These are phyloP conservation scores for Camellia sinensis DNA, from an alignment of 148 eudicot genomes.

Conservation along the genomic window DNA sequence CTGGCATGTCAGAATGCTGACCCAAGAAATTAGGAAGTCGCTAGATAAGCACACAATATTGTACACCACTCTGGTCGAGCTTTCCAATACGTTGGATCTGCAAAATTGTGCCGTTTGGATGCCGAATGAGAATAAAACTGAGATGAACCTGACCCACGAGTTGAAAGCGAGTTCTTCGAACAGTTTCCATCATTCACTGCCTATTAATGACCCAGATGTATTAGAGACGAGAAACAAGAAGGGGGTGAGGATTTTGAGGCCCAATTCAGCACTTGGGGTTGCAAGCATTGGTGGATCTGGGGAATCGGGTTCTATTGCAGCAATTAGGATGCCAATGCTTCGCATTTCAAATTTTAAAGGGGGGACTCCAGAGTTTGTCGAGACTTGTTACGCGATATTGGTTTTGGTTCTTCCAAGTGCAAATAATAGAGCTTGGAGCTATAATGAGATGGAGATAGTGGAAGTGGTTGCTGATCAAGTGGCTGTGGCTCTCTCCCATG, in stretches of 20 bases:
- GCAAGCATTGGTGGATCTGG: slow-evolving; percentile 54
- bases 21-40: slow-evolving; percentile 83
- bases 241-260: slow-evolving; percentile 53
- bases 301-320: slow-evolving; percentile 64
- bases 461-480: slow-evolving; percentile 89
- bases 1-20: slow-evolving; percentile 88
- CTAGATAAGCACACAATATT: slow-evolving; percentile 79
- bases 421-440: slow-evolving; percentile 45
- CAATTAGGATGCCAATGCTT: slow-evolving; percentile 88
- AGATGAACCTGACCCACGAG: slow-evolving; percentile 73
- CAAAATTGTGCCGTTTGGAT: slow-evolving; percentile 89
- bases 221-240: slow-evolving; percentile 30
- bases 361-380: slow-evolving; percentile 69
- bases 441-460: slow-evolving; percentile 67
- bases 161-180: slow-evolving; percentile 36
- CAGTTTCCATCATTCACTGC: slow-evolving; percentile 29
- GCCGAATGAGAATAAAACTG: slow-evolving; percentile 67
- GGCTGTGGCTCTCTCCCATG: slow-evolving; percentile 92
- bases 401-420: slow-evolving; percentile 66
- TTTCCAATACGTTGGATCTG: slow-evolving; percentile 74
- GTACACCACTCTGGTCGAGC: slow-evolving; percentile 78
- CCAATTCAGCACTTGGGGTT: slow-evolving; percentile 53
- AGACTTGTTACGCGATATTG: slow-evolving; percentile 70
- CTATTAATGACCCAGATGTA: slow-evolving; percentile 62
- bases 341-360: slow-evolving; percentile 73